Conservation (phyloP, 768 basidiomycete genomes). For the Rubroboletus satanas region DNA sequence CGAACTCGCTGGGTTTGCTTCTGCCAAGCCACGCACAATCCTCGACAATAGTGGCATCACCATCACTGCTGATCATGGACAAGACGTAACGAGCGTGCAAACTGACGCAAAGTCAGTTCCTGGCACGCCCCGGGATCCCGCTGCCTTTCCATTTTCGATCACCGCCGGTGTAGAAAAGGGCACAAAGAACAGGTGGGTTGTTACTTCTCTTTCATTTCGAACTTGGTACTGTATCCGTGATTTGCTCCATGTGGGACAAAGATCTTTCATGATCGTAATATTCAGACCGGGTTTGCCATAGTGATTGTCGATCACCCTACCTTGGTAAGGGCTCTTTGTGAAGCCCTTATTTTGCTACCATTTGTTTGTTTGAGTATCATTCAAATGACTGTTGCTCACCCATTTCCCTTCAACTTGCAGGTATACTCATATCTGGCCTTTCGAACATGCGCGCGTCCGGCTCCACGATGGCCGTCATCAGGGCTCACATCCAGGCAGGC, state of each 20-base stretch:
- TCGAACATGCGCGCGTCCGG: constrained; percentile 88
- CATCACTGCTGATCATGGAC: not conserved
- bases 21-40: constrained; percentile 5
- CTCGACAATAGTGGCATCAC: not conserved
- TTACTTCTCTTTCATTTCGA: not conserved
- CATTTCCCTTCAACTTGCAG: constrained; percentile 34
- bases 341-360: not conserved
- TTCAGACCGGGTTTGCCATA: not conserved
- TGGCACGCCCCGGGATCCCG: constrained; percentile 12
- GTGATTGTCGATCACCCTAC: constrained; percentile 3
- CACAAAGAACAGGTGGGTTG: constrained; percentile 76
- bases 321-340: not conserved
- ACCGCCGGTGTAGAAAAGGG: constrained; percentile 96
- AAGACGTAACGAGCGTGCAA: not conserved
- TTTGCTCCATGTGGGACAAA: not conserved
- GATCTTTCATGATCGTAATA: not conserved
- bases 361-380: not conserved
- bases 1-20: constrained; percentile 11
- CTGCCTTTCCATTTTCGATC: constrained; percentile 79
- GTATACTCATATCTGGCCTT: constrained; percentile 97
- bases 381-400: constrained; percentile 3
- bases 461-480: constrained; percentile 42
- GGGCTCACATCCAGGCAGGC: constrained; percentile 27
- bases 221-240: not conserved
- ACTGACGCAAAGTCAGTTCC: constrained; percentile 16